These are phyloP conservation scores for Phyllostachys edulis DNA, from an alignment of 176 grass and related monocot species.

Conservation along the genomic window DNA sequence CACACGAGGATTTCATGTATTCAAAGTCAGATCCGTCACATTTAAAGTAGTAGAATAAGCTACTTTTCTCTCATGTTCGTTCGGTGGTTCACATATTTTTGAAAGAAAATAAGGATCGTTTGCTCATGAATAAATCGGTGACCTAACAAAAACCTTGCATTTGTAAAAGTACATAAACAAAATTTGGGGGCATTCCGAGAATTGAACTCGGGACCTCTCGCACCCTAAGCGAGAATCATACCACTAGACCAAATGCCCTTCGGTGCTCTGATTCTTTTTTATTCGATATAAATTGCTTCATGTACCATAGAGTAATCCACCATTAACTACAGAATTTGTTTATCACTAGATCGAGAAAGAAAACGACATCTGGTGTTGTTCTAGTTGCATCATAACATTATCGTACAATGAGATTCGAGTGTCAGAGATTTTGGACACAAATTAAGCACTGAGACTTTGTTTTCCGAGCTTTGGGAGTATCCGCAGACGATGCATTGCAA, in stretches of 20 bases:
- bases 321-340: too few relatives aligned
- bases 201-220: constrained; percentile 94
- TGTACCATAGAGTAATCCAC: too few relatives aligned
- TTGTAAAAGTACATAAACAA: background rate
- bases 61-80: background rate
- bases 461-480: too few relatives aligned
- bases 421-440: background rate
- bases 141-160: background rate
- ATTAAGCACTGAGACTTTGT: background rate
- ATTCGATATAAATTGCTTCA: too few relatives aligned
- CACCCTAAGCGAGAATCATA: constrained; percentile 98
- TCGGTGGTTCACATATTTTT: background rate
- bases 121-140: background rate
- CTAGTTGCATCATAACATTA: too few relatives aligned
- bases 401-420: background rate
- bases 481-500: too few relatives aligned
- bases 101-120: background rate
- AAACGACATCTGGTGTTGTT: too few relatives aligned
- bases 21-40: too few relatives aligned
- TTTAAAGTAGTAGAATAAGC: too few relatives aligned
- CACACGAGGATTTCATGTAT: too few relatives aligned
- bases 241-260: constrained; percentile 91
- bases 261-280: background rate
- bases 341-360: too few relatives aligned
- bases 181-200: constrained; percentile 76